Evolutionary conservation across 116 monocot species (phyloP).

Genomic region (Dioscorea cayenensis): DNA sequence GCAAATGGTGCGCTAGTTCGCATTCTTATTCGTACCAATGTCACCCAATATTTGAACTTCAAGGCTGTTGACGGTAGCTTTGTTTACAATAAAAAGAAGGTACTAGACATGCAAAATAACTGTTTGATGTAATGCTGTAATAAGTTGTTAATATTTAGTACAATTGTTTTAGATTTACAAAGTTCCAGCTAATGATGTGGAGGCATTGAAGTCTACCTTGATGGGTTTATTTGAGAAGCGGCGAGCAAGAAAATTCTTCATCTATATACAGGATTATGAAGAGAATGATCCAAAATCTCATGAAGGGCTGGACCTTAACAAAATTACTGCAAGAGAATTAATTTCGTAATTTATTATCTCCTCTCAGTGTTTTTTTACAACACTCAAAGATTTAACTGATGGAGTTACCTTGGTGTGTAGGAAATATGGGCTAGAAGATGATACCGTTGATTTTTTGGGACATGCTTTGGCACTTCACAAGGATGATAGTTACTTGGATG

Average conservation of each 20-base stretch:
- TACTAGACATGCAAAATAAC: slow-evolving; percentile 7
- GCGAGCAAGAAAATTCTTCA: slow-evolving; percentile 75
- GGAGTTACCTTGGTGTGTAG: slow-evolving; percentile 7
- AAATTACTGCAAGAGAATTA: slow-evolving; percentile 67
- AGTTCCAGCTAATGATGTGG: slow-evolving; percentile 85
- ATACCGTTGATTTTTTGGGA: slow-evolving; percentile 64
- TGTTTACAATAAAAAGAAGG: slow-evolving; percentile 82
- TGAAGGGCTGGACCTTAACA: slow-evolving; percentile 71
- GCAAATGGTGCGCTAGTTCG: slow-evolving; percentile 83
- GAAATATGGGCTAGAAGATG: slow-evolving; percentile 65
- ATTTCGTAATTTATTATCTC: slow-evolving; percentile 34
- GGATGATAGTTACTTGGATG: slow-evolving; percentile 50
- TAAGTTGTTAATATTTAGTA: too few species aligned
- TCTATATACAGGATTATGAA: slow-evolving; percentile 81
- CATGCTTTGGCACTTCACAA: slow-evolving; percentile 67
- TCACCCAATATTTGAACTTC: slow-evolving; percentile 77
- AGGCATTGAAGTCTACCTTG: slow-evolving; percentile 75
- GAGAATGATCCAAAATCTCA: slow-evolving; percentile 87
- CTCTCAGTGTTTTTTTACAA: background rate
- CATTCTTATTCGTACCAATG: slow-evolving; percentile 78
- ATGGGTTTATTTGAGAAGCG: slow-evolving; percentile 91
- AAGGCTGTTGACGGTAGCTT: slow-evolving; percentile 90
- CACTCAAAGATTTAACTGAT: too few species aligned
- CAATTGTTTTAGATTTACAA: slow-evolving; percentile 47
- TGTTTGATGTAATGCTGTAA: too few species aligned